Evolutionary conservation across 1,139 yeast species (phyloP).

Genomic region (Yamadazyma kanchanaburiensis): DNA sequence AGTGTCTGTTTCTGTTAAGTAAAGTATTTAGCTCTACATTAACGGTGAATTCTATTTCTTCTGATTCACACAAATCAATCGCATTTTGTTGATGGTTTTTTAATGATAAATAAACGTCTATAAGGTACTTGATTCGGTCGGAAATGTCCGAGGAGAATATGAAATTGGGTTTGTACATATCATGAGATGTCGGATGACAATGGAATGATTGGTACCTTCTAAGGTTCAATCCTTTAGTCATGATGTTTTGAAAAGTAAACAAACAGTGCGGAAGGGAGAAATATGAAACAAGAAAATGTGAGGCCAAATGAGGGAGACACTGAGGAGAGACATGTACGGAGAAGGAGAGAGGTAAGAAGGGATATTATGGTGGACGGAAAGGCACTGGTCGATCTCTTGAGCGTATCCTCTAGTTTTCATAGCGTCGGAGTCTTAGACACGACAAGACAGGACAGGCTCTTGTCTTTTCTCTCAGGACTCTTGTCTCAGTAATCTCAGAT

Average conservation of each 20-base stretch:
- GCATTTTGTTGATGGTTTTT: slow-evolving; percentile 1
- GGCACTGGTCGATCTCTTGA: too few relatives aligned
- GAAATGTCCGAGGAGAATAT: slow-evolving; percentile 38
- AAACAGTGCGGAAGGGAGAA: neutral
- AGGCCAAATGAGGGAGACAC: too few relatives aligned
- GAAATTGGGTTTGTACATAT: slow-evolving; percentile 38
- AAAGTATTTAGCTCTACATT: slow-evolving; percentile 38
- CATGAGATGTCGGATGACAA: slow-evolving; percentile 15
- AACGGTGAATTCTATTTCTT: slow-evolving; percentile 20
- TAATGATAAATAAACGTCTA: slow-evolving; percentile 3
- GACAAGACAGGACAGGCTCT: too few relatives aligned
- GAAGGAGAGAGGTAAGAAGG: too few relatives aligned
- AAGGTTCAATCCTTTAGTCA: slow-evolving; percentile 11
- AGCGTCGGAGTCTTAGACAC: too few relatives aligned
- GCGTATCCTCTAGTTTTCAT: too few relatives aligned
- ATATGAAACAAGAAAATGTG: too few relatives aligned
- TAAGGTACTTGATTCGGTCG: slow-evolving; percentile 15
- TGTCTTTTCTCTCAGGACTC: too few relatives aligned
- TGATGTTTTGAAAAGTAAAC: neutral
- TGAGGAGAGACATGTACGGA: too few relatives aligned
- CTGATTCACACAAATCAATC: slow-evolving; percentile 6
- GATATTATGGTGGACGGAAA: too few relatives aligned
- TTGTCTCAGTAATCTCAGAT: too few relatives aligned
- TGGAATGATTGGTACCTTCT: slow-evolving; percentile 14
- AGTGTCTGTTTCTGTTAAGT: slow-evolving; percentile 24